Evolutionary conservation across 2,329 filamentous ascomycete genomes (phyloP), one percentile per base, ranked within the genome.

Genomic region (Pezicula radicicola): DNA sequence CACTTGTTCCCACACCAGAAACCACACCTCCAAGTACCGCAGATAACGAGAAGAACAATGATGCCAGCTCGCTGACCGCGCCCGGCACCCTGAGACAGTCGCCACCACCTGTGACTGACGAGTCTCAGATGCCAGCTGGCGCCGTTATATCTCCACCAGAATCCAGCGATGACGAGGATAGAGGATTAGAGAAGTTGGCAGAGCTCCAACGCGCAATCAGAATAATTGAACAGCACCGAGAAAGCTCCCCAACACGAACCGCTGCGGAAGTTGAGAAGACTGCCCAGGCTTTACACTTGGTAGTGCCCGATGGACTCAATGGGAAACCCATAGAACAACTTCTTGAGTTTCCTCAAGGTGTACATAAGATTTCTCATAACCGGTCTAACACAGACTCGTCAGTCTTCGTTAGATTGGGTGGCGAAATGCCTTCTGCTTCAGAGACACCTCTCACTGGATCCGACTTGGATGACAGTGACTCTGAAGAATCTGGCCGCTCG

Each of bases 91-190:
- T 95, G 56, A 84, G 89, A 62, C 89, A 92, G 69, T 95, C 91
- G 45, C 90, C 91, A 15, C 87, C 89, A n/a, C 89, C 91, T 16
- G 72, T 91, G 57, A 89, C 85, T 57, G 84, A 90, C 72, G 80
- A 75, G 25, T 70, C 83, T 54, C 75, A 82, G 57, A 94, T 96
- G 69, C 91, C 91, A 40, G 83, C 84, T 56, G 91, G 90, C 55
- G 91, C 90, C 57, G 83, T 96, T 61, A 89, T 96, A 53, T 97
- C 93, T 0, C 93, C 93, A 35, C 93, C 93, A 9, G 93, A 97
- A 63, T 92, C 87, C 25, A 91, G 92, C 69, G 92, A 96, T 67
- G 91, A 96, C 60, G 91, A 95, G 64, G 64, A 85, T 83, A 18
- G 51, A 16, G 46, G 61, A 28, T 52, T 66, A 48, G 60, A 64